These are phyloP conservation scores for Diaporthe humulicola DNA, from an alignment of 2,329 filamentous ascomycete genomes.

Conservation along the genomic window DNA sequence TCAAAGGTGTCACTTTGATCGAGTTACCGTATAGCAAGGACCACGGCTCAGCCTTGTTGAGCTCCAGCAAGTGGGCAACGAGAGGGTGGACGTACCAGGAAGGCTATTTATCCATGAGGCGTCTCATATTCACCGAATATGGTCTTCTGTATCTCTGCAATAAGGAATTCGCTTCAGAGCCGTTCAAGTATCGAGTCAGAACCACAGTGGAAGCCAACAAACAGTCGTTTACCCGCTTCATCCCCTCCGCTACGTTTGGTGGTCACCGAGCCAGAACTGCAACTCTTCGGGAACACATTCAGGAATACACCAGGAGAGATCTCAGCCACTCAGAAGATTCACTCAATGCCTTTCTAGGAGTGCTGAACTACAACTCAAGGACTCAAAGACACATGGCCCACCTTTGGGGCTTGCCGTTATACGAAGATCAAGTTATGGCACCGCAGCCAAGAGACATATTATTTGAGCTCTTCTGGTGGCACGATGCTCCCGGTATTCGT, in stretches of 20 bases:
- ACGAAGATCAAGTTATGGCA: not conserved
- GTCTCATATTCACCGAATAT: not conserved
- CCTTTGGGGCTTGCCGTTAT: not conserved
- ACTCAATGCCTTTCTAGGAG: not conserved
- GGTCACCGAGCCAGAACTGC: not conserved
- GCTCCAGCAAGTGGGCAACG: conserved; percentile 5
- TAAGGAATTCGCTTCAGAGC: not conserved
- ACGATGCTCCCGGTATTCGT: not conserved
- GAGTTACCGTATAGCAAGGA: not conserved
- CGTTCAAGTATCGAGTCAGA: not conserved
- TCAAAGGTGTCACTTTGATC: not conserved
- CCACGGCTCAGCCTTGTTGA: not conserved
- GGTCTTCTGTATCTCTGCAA: not conserved
- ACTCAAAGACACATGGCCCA: not conserved
- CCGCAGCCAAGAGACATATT: not conserved
- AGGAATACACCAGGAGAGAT: not conserved
- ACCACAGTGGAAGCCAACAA: not conserved
- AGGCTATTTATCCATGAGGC: not conserved
- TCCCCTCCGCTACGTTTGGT: not conserved
- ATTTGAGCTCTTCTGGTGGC: conserved; percentile 7
- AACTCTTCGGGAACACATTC: not conserved
- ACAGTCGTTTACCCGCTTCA: not conserved
- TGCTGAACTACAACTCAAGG: not conserved
- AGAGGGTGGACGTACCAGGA: conserved; percentile 9
- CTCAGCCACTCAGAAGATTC: not conserved